These are phyloP conservation scores for Ophiocordyceps camponoti-floridani DNA, from an alignment of 2,329 filamentous ascomycete genomes.

Conservation along the genomic window DNA sequence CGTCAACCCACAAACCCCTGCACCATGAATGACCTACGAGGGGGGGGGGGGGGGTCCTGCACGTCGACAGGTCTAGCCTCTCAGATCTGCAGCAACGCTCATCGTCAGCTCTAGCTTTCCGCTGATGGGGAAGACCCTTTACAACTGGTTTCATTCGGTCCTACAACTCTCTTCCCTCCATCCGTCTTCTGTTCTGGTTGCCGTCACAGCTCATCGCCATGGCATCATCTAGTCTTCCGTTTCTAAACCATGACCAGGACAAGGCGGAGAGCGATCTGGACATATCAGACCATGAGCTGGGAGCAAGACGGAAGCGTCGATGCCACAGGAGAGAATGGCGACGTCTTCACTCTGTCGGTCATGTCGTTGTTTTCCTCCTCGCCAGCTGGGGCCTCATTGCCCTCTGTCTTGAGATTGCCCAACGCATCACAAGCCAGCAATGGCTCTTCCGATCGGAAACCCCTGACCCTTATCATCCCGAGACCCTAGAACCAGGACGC, in stretches of 20 bases:
- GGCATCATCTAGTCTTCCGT: neutral
- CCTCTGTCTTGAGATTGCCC: neutral
- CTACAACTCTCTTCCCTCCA: neutral
- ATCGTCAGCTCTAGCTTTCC: no score
- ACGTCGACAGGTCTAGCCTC: neutral
- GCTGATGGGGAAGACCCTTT: neutral
- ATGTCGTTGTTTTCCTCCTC: neutral
- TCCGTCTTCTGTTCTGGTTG: neutral
- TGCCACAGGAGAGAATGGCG: neutral
- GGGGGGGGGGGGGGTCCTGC: no score
- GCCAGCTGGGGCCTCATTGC: neutral
- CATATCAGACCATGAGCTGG: neutral
- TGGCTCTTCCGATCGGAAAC: neutral
- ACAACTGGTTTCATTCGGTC: neutral
- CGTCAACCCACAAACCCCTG: neutral
- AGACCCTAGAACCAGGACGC: neutral
- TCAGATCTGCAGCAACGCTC: neutral
- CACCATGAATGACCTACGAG: neutral
- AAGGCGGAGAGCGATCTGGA: neutral
- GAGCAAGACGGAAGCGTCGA: neutral
- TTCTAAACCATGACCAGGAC: neutral
- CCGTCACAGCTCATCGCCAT: neutral
- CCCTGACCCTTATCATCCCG: neutral
- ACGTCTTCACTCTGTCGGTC: neutral
- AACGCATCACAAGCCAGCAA: neutral